Base-by-base conservation (phyloP, 2,329 filamentous ascomycete species). In the Ascocoryne sarcoides region DNA sequence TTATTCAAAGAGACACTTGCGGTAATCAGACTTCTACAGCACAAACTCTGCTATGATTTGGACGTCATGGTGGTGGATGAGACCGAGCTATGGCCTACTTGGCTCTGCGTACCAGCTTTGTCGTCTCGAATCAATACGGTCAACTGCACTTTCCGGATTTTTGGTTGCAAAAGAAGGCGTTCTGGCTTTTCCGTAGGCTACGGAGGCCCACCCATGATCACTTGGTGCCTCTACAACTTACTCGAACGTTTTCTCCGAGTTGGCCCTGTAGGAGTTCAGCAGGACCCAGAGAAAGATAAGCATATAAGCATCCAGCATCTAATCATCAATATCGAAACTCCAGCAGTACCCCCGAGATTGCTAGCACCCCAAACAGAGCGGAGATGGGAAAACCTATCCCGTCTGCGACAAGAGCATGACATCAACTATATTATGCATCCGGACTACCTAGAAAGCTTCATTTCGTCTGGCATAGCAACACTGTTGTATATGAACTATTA, bases 21-120 rank as follows among this genome's bases (percentile, higher is more conserved):
- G 9, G 3, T 28, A 8, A 23, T 37, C 7, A 18, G 32, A 12
- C n/a, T 9, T 3, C 20, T 37, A 23, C 34, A 15, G 4, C 10
- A 21, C 5, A 42, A 36, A n/a, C 16, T 35, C 10, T 21, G 26
- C 4, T 42, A 37, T n/a, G 28, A 17, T 12, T 10, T 42, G 8
- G 39, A 42, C 14, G 12, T 37, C n/a, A 37, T 42, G 17, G 10
- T 37, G 10, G 34, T 36, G 12, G n/a, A 42, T 21, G 39, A 42
- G 18, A 12, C 20, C 12, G 12, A 26, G 9, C n/a, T 42, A 2
- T 42, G 39, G 33, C 14, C 32, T 18, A 42, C 39, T 3, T 42
- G 34, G 33, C 33, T 42, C 7, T 36, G 16, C 12, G 39, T 36
- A 3, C 39, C 29, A 28, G 23, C 7, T 7, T 26, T 26, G 16